A percentile compares a stretch with the other conserved stretches of the same genome.
phyloP scores from a whole-genome alignment of 805 yeast species.

The Hanseniaspora clermontiae region DNA sequence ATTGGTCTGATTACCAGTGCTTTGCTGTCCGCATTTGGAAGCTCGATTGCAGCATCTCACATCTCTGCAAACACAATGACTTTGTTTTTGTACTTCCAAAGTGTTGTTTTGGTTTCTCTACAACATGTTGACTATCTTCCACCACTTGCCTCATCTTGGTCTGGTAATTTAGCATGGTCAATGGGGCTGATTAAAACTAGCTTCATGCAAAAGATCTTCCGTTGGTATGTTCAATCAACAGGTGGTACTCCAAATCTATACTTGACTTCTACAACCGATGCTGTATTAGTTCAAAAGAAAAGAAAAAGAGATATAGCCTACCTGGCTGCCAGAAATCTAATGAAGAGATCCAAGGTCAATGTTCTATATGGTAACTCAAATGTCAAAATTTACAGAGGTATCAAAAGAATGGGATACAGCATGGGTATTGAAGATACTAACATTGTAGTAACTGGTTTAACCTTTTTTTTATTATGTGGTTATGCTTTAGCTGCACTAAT shows the following conservation, averaged over 20 bases:
- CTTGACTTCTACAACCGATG: slow-evolving; percentile 46
- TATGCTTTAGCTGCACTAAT: slow-evolving; percentile 55
- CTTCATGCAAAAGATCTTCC: slow-evolving; percentile 74
- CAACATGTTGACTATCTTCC: slow-evolving; percentile 75
- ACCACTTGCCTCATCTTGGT: slow-evolving; percentile 87
- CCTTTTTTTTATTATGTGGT: slow-evolving; percentile 69
- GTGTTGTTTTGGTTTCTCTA: slow-evolving; percentile 75
- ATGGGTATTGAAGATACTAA: slow-evolving; percentile 73
- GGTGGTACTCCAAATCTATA: slow-evolving; percentile 75
- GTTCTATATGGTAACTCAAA: slow-evolving; percentile 40
- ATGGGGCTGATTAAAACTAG: slow-evolving; percentile 71
- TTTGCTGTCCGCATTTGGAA: slow-evolving; percentile 68
- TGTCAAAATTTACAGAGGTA: slow-evolving; percentile 70
- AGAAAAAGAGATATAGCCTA: slow-evolving; percentile 17
- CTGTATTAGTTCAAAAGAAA: slow-evolving; percentile 58
- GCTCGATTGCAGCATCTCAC: slow-evolving; percentile 79
- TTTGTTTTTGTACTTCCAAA: slow-evolving; percentile 75
- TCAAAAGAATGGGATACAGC: slow-evolving; percentile 65
- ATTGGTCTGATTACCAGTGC: slow-evolving; percentile 77
- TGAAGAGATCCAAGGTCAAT: slow-evolving; percentile 29
- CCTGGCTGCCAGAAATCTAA: slow-evolving; percentile 18
- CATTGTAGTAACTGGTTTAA: slow-evolving; percentile 74
- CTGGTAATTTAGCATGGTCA: slow-evolving; percentile 87
- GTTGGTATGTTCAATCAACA: slow-evolving; percentile 78
- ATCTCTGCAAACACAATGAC: slow-evolving; percentile 78